phyloP scores from a whole-genome alignment of 306 rosid species.

The Alnus glutinosa region DNA sequence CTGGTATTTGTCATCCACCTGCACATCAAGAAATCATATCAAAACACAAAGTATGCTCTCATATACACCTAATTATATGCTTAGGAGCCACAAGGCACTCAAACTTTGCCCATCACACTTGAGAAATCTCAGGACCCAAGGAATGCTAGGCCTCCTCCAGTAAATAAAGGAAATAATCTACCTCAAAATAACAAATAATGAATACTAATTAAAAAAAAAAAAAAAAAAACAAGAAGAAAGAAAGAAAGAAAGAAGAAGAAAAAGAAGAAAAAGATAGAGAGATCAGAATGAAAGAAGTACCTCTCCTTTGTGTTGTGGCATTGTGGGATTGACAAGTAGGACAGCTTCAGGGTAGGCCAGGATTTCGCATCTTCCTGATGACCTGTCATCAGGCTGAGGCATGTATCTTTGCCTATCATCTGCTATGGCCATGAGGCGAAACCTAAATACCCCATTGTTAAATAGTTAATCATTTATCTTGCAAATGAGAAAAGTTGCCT shows the following conservation, averaged over 20 bases:
- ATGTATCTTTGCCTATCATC: slow-evolving; percentile 68
- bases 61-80: slow-evolving; percentile 9
- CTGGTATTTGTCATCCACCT: slow-evolving; percentile 97
- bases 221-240: background rate
- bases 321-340: slow-evolving; percentile 60
- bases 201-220: background rate
- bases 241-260: too few species aligned
- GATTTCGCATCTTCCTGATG: slow-evolving; percentile 43
- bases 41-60: slow-evolving; percentile 26
- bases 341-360: slow-evolving; percentile 73
- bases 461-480: slow-evolving; percentile 28
- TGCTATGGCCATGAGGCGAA: slow-evolving; percentile 55
- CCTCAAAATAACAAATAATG: background rate
- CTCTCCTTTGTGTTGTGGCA: slow-evolving; percentile 68
- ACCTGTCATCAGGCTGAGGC: slow-evolving; percentile 76
- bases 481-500: slow-evolving; percentile 17
- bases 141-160: background rate
- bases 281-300: slow-evolving; percentile 25
- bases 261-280: background rate
- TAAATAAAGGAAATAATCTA: background rate
- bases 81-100: slow-evolving; percentile 20
- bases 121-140: background rate
- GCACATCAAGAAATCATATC: slow-evolving; percentile 32
- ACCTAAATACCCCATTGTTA: slow-evolving; percentile 41
- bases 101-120: background rate